These are phyloP conservation scores for Delonix regia DNA, from an alignment of 306 rosid species.

Conservation along the genomic window DNA sequence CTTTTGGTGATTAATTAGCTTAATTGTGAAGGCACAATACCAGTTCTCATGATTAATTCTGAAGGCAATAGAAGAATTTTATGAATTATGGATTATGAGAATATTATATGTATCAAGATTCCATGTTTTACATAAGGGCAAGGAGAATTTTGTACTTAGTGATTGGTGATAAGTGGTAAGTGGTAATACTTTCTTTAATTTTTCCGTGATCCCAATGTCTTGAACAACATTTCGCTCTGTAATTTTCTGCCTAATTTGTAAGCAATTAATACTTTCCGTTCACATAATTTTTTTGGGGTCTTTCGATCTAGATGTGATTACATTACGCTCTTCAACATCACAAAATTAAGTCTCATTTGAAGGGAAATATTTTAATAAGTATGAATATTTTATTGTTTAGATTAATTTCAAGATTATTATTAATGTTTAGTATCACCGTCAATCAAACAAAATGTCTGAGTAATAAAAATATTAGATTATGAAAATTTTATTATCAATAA, in stretches of 20 bases:
- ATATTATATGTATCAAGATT: background rate
- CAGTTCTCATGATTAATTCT: constrained; percentile 7
- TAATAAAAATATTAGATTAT: no score
- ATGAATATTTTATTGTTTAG: no score
- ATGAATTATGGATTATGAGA: constrained; percentile 7
- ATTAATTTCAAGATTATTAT: no score
- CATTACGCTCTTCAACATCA: background rate
- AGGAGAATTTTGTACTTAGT: constrained; percentile 19
- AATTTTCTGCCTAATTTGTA: background rate
- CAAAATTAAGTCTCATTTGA: background rate
- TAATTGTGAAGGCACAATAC: background rate
- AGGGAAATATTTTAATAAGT: background rate
- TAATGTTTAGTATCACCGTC: no score
- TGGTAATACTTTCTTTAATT: constrained; percentile 18
- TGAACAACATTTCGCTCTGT: background rate
- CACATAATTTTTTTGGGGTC: background rate
- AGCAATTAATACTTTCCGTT: background rate
- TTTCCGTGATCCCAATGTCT: constrained; percentile 31
- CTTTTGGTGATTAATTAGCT: constrained; percentile 28
- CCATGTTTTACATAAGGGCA: background rate
- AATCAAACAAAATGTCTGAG: no score
- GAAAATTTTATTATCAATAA: no score
- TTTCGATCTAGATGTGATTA: background rate
- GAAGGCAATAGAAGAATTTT: background rate
- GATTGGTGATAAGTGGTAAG: constrained; percentile 17